Conservation (phyloP, 108 stramenopile genomes). For the Discostella stelligeroides region DNA sequence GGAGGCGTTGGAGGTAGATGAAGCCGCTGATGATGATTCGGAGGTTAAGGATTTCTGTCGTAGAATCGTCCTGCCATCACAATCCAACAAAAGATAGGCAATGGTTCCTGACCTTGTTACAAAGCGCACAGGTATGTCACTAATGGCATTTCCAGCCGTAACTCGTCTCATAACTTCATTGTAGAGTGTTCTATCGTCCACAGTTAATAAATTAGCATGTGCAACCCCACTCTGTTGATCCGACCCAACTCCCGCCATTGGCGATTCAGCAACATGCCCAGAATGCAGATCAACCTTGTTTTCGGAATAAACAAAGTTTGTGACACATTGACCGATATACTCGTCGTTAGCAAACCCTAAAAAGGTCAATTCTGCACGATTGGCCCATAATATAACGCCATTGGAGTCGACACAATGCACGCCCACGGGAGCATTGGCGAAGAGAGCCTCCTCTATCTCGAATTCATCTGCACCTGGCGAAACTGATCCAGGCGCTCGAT, state of each 20-base stretch:
- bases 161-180: conserved; percentile 52
- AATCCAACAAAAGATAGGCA: conserved; percentile 53
- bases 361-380: conserved; percentile 54
- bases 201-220: conserved; percentile 12
- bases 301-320: conserved; percentile 49
- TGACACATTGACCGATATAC: conserved; percentile 52
- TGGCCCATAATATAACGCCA: conserved; percentile 56
- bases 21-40: neutral
- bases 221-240: neutral
- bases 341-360: conserved; percentile 49
- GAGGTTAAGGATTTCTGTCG: neutral
- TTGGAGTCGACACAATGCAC: conserved; percentile 52
- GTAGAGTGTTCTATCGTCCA: conserved; percentile 51
- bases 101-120: conserved; percentile 46
- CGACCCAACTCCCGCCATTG: neutral
- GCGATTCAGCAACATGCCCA: neutral
- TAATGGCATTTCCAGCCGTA: conserved; percentile 43
- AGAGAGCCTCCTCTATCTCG: conserved; percentile 54
- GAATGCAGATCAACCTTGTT: conserved; percentile 1
- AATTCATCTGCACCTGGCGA: conserved; percentile 12
- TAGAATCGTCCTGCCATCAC: conserved; percentile 39
- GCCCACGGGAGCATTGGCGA: conserved; percentile 61
- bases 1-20: neutral
- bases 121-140: conserved; percentile 56
- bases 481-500: no score